A percentile compares a stretch with the other conserved stretches of the same genome.
Evolutionary conservation across 306 rosid genomes (phyloP).

Genomic region (Styphnolobium japonicum): DNA sequence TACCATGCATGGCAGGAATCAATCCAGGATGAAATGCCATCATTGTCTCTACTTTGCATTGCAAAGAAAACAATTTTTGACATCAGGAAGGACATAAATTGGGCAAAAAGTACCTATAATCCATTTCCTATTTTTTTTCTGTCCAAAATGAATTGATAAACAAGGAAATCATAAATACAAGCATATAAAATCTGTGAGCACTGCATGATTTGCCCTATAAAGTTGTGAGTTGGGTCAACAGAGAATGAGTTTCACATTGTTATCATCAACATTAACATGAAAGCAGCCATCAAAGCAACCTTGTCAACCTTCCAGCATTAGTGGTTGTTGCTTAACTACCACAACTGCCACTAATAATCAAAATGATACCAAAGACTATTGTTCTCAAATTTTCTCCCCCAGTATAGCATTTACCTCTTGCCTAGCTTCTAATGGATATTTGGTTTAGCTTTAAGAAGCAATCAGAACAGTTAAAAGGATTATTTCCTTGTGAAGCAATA

Average conservation of each 20-base stretch:
- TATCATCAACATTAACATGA: neutral
- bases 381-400: neutral
- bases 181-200: neutral
- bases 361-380: neutral
- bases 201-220: neutral
- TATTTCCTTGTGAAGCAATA: constrained; percentile 24
- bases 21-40: neutral
- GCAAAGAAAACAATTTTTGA: neutral
- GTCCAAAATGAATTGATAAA: constrained; percentile 17
- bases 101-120: constrained; percentile 1
- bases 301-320: neutral
- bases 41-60: neutral
- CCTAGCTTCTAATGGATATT: constrained; percentile 1
- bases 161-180: neutral
- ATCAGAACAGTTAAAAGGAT: neutral
- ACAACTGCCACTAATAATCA: constrained; percentile 12
- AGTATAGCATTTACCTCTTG: neutral
- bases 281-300: constrained; percentile 10
- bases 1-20: constrained; percentile 4
- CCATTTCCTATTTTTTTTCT: neutral
- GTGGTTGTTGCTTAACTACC: constrained; percentile 4
- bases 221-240: neutral
- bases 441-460: constrained; percentile 17
- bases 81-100: neutral
- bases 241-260: neutral